Evolutionary conservation across 805 yeast genomes (phyloP).

Genomic region (Tanozyma kutaoensis): DNA sequence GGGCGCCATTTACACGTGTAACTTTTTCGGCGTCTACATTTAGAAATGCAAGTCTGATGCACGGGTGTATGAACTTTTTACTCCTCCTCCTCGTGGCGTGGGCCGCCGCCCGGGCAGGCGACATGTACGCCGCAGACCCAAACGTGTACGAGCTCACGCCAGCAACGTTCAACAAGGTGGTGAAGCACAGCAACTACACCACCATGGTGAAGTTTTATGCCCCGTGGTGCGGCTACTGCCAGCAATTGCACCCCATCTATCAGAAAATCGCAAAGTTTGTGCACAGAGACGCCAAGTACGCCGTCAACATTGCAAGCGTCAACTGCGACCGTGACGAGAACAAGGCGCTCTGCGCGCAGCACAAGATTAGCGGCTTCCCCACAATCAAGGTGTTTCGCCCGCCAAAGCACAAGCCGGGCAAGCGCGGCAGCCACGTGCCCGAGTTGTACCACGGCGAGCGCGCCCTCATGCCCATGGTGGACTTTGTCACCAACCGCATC

Average conservation of each 20-base stretch:
- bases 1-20: constrained; percentile 22
- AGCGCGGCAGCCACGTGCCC: constrained; percentile 25
- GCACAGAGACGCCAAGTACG: constrained; percentile 31
- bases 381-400: constrained; percentile 76
- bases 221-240: constrained; percentile 97
- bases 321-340: constrained; percentile 70
- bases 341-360: constrained; percentile 52
- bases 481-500: constrained; percentile 41
- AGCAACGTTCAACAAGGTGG: constrained; percentile 49
- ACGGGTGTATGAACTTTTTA: too few relatives aligned
- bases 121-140: constrained; percentile 25
- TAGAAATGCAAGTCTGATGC: too few relatives aligned
- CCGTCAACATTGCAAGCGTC: constrained; percentile 63
- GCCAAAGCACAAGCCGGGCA: constrained; percentile 35
- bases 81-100: too few relatives aligned
- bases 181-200: constrained; percentile 61
- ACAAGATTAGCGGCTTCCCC: constrained; percentile 69
- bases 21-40: constrained; percentile 30
- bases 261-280: constrained; percentile 49
- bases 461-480: constrained; percentile 36
- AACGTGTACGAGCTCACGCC: constrained; percentile 45
- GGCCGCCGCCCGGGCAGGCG: too few relatives aligned
- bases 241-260: constrained; percentile 51
- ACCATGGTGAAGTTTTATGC: constrained; percentile 84
- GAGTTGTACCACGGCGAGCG: constrained; percentile 56